phyloP scores from a whole-genome alignment of 2,329 filamentous ascomycete genomes.

The Colletotrichum acutatum region DNA sequence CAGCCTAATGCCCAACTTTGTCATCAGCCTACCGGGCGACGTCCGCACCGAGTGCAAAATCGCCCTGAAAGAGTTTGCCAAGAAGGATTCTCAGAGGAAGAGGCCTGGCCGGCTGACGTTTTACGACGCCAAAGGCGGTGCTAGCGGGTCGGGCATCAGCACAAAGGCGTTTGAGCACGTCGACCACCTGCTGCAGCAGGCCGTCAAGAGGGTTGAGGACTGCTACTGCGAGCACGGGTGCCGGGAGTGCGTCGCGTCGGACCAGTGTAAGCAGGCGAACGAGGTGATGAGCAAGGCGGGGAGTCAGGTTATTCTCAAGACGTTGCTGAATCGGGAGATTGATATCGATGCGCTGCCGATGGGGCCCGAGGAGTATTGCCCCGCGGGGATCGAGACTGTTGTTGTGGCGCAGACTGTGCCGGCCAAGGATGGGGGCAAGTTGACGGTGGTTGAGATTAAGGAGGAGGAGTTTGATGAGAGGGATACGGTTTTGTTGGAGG shows the following conservation, averaged over 20 bases:
- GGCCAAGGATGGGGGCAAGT: slow-evolving; percentile 39
- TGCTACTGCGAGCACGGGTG: slow-evolving; percentile 86
- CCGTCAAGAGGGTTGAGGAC: slow-evolving; percentile 77
- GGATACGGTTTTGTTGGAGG: slow-evolving; percentile 8
- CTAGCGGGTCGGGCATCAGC: slow-evolving; percentile 84
- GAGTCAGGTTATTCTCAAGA: slow-evolving; percentile 82
- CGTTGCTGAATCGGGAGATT: slow-evolving; percentile 79
- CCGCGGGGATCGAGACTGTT: slow-evolving; percentile 84
- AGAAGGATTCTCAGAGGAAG: slow-evolving; percentile 76
- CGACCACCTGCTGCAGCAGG: slow-evolving; percentile 80
- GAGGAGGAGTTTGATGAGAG: slow-evolving; percentile 34
- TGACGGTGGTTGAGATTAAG: slow-evolving; percentile 26
- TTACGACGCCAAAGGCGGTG: slow-evolving; percentile 93
- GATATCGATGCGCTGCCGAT: slow-evolving; percentile 88
- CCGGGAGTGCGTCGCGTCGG: slow-evolving; percentile 88
- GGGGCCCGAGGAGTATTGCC: slow-evolving; percentile 78
- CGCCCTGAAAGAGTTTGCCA: slow-evolving; percentile 86
- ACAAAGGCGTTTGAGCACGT: slow-evolving; percentile 95
- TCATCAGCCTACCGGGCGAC: slow-evolving; percentile 89
- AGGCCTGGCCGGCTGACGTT: slow-evolving; percentile 90
- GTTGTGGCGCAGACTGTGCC: slow-evolving; percentile 77
- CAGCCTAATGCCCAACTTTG: slow-evolving; percentile 88
- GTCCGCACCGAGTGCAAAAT: slow-evolving; percentile 96
- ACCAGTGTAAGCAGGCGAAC: slow-evolving; percentile 86
- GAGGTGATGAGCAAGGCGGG: slow-evolving; percentile 95